Base-by-base conservation (phyloP, 2,329 filamentous ascomycete genomes). In the Hawksworthiomyces lignivorus region DNA sequence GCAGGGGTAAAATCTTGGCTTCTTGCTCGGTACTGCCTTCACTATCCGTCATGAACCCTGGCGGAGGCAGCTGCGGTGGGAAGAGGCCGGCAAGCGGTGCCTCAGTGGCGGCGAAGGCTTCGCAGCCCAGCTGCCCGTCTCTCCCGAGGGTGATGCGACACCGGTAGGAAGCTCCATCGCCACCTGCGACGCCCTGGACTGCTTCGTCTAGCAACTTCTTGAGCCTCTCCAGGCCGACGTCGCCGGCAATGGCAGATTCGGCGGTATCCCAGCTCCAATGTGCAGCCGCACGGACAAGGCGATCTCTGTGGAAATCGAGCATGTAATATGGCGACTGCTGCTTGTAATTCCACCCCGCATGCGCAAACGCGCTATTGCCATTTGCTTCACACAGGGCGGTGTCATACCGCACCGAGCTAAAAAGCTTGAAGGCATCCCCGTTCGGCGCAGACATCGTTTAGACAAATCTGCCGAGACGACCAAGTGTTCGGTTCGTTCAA, bases 341-440 rank as follows among this genome's bases (percentile, higher is more conserved):
- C 20, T 54, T 49, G 51, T 65, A 68, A 53, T 79, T 80, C 64
- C 70, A 81, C 15, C 68, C 73, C 30, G 67, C 60, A 46, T 69
- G 55, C 24, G 53, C 46, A 24, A 67, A 56, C 2, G 57, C 58
- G 26, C 55, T 52, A 41, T 61, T 60, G 46, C 52, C 44, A 9
- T 65, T 61, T 27, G 69, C 60, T 7, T 61, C 49, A 7, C 65
- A 54, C 28, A 90, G 71, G 2, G 57, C 56, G 14, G 73, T 70
- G 50, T 90, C 85, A 57, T 82, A 87, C 41, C 85, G 80, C 43
- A 88, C 66, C 1, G 84, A 82, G 3, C 81, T 82, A 55, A 86
- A 82, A 24, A 89, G 64, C 36, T 71, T 63, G 50, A 87, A 84
- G 4, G 44, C 18, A 3, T 26, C 24, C n/a, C n/a, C n/a, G n/a